These are phyloP conservation scores for Exophiala calicioides DNA, from an alignment of 2,329 filamentous ascomycete species.

Conservation along the genomic window DNA sequence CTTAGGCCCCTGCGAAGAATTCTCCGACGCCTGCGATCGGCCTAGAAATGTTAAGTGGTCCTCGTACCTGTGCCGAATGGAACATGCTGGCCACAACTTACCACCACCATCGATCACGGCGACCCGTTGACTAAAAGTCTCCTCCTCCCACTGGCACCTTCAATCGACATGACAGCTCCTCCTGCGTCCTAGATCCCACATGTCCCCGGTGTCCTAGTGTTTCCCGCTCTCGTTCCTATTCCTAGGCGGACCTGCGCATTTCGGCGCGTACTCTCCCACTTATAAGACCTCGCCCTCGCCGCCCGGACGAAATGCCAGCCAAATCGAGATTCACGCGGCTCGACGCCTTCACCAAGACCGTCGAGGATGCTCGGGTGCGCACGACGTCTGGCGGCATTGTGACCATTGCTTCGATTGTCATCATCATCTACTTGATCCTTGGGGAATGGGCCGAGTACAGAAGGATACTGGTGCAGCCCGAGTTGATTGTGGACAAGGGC, in stretches of 20 bases:
- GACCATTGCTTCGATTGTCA: slow-evolving; percentile 83
- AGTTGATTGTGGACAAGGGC: slow-evolving; percentile 94
- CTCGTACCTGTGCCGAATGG: slow-evolving; percentile 7
- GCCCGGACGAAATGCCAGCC: slow-evolving; percentile 64
- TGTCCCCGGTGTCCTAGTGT: not conserved
- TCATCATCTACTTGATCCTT: slow-evolving; percentile 86
- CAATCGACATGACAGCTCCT: not conserved
- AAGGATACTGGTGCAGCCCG: slow-evolving; percentile 80
- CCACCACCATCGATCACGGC: not conserved
- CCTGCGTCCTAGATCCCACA: not conserved
- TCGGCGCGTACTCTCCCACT: not conserved
- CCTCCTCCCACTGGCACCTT: too few species aligned
- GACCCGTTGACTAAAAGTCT: not conserved
- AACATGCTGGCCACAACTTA: slow-evolving; percentile 18
- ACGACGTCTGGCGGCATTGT: slow-evolving; percentile 95
- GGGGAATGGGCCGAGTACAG: slow-evolving; percentile 97
- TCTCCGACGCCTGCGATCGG: slow-evolving; percentile 7
- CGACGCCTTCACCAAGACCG: slow-evolving; percentile 98
- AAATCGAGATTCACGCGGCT: slow-evolving; percentile 96
- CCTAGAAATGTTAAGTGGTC: too few species aligned
- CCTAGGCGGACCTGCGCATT: slow-evolving; percentile 1
- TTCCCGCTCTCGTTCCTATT: not conserved
- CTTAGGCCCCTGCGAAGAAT: too few species aligned
- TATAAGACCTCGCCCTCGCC: not conserved
- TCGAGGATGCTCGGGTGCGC: slow-evolving; percentile 94